Conservation (phyloP, 768 basidiomycete genomes). For the Candolleomyces aberdarensis region DNA sequence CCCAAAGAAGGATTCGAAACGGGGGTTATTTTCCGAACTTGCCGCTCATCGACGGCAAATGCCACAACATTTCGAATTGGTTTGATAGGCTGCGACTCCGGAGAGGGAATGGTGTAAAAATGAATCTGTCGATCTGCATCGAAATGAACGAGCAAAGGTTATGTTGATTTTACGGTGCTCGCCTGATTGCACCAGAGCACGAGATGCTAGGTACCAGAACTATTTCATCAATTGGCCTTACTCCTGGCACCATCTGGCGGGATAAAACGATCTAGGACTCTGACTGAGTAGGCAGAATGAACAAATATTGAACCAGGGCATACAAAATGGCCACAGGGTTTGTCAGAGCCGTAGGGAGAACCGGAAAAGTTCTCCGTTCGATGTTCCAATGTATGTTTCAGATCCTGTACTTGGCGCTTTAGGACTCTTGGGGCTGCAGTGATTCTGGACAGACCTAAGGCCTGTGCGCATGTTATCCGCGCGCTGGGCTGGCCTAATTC, state of each 20-base stretch:
- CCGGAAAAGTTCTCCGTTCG: constrained; percentile 80
- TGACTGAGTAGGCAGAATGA: constrained; percentile 15
- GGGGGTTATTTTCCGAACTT: constrained; percentile 51
- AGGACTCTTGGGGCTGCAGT: neutral
- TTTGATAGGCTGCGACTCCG: constrained; percentile 74
- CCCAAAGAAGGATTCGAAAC: constrained; percentile 30
- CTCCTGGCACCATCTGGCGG: constrained; percentile 63
- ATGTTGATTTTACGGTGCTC: constrained; percentile 13
- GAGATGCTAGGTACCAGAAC: constrained; percentile 71
- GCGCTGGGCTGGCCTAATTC: constrained; percentile 1
- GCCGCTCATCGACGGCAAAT: constrained; percentile 80
- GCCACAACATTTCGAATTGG: constrained; percentile 79
- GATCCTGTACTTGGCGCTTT: constrained; percentile 45
- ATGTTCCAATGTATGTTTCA: constrained; percentile 85
- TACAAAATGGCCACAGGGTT: constrained; percentile 29
- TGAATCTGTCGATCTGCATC: constrained; percentile 62
- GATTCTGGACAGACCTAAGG: constrained; percentile 41
- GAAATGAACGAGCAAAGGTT: neutral
- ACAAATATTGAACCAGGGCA: neutral
- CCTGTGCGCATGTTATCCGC: constrained; percentile 51
- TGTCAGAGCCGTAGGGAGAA: constrained; percentile 61
- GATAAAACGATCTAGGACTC: constrained; percentile 67
- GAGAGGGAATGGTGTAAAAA: constrained; percentile 77
- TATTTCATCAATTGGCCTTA: constrained; percentile 78
- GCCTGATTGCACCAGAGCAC: constrained; percentile 78